Evolutionary conservation across 2,329 filamentous ascomycete genomes (phyloP).

Genomic region (Pezicula rhizophila): DNA sequence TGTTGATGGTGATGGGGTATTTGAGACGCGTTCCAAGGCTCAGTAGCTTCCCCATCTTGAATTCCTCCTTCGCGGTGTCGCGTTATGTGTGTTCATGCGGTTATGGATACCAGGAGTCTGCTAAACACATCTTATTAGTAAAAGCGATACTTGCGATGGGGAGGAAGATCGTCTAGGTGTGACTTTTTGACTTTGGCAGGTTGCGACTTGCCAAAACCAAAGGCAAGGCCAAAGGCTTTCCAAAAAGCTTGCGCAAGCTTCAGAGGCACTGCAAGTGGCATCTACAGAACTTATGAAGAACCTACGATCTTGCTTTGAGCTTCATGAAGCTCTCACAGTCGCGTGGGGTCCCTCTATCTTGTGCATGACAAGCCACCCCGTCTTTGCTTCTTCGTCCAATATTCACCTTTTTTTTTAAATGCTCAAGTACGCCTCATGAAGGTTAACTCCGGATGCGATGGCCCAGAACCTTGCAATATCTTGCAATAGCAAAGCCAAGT

Average conservation of each 20-base stretch:
- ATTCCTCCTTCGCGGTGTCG: slow-evolving; percentile 21
- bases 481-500: too few relatives aligned
- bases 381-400: slow-evolving; percentile 4
- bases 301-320: slow-evolving; percentile 28
- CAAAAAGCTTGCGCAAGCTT: slow-evolving; percentile 17
- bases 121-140: slow-evolving; percentile 8
- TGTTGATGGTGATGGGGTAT: slow-evolving; percentile 90
- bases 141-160: neutral
- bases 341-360: slow-evolving; percentile 24
- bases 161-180: neutral
- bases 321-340: slow-evolving; percentile 25
- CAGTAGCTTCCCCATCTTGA: slow-evolving; percentile 41
- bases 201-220: neutral
- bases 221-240: slow-evolving; percentile 4
- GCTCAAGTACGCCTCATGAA: too few relatives aligned
- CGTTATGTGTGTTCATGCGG: slow-evolving; percentile 25
- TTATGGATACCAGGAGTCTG: slow-evolving; percentile 11
- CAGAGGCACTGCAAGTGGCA: slow-evolving; percentile 12
- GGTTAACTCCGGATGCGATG: too few relatives aligned
- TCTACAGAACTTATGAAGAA: slow-evolving; percentile 25
- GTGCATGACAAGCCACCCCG: slow-evolving; percentile 15
- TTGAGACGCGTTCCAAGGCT: slow-evolving; percentile 60
- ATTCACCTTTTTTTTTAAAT: slow-evolving; percentile 19
- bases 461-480: too few relatives aligned
- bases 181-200: neutral